phyloP scores from a whole-genome alignment of 2,329 filamentous ascomycete species.

The Fusarium anthophilum region DNA sequence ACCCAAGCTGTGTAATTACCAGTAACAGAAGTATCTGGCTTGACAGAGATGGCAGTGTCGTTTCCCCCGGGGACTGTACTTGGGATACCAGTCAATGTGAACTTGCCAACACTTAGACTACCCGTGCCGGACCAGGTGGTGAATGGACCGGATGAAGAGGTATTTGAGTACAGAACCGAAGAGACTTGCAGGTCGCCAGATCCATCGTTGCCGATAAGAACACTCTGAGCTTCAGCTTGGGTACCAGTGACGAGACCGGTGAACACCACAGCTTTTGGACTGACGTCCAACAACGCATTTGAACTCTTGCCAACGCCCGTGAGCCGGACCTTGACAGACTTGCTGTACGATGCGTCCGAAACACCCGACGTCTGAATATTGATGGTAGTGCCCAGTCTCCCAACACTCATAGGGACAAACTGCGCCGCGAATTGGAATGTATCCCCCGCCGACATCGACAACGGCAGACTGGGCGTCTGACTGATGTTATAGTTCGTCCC shows the following conservation, averaged over 20 bases:
- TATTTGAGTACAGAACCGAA: conserved; percentile 55
- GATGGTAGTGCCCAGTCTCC: conserved; percentile 58
- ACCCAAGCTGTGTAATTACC: conserved; percentile 62
- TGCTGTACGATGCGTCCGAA: conserved; percentile 54
- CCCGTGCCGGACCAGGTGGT: conserved; percentile 49
- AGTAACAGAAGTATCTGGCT: conserved; percentile 56
- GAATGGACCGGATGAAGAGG: conserved; percentile 57
- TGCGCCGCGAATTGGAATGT: conserved; percentile 55
- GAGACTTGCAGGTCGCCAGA: conserved; percentile 56
- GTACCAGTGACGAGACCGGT: conserved; percentile 58
- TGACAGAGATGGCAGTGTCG: conserved; percentile 53
- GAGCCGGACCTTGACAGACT: conserved; percentile 56
- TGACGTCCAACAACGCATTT: conserved; percentile 56
- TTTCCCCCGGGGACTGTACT: conserved; percentile 52
- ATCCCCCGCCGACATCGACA: conserved; percentile 47
- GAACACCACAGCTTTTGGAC: conserved; percentile 60
- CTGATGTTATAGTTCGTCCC: conserved; percentile 50
- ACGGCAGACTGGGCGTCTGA: conserved; percentile 45
- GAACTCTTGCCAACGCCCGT: conserved; percentile 60
- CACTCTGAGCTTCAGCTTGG: conserved; percentile 52
- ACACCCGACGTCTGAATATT: conserved; percentile 59
- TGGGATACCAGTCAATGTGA: conserved; percentile 59
- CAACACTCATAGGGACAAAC: conserved; percentile 54
- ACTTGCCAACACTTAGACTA: conserved; percentile 55
- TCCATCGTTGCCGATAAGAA: conserved; percentile 61